A percentile compares a stretch with the other conserved stretches of the same genome.
phyloP scores from a whole-genome alignment of 768 basidiomycete species.

The Naganishia randhawae region DNA sequence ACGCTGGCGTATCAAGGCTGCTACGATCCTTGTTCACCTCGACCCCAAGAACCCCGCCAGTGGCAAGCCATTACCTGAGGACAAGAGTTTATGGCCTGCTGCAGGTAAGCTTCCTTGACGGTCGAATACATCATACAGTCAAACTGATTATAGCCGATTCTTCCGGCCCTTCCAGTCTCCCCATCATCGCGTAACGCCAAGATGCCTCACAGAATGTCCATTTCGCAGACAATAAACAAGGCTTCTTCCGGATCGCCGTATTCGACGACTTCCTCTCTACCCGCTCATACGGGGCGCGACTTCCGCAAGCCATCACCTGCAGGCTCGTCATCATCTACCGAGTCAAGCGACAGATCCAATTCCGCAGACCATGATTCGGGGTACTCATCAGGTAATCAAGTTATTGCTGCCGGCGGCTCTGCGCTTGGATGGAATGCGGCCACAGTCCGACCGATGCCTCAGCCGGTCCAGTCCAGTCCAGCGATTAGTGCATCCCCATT shows the following conservation, averaged over 20 bases:
- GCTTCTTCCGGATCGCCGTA: constrained; percentile 39
- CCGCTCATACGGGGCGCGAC: constrained; percentile 2
- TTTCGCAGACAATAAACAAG: constrained; percentile 24
- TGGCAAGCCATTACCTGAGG: constrained; percentile 79
- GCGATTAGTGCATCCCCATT: background rate
- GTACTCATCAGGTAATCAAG: constrained; percentile 18
- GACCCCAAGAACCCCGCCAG: constrained; percentile 59
- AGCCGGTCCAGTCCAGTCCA: constrained; percentile 5
- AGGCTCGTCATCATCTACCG: constrained; percentile 26
- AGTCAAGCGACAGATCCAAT: constrained; percentile 25
- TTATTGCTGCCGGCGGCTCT: background rate
- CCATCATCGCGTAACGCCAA: constrained; percentile 22
- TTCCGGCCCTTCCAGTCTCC: constrained; percentile 15
- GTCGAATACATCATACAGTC: background rate
- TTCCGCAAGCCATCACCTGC: constrained; percentile 27
- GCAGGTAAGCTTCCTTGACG: constrained; percentile 20
- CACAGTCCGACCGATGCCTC: background rate
- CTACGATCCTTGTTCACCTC: constrained; percentile 87
- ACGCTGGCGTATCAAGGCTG: constrained; percentile 59
- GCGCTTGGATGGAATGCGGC: background rate
- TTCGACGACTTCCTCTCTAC: constrained; percentile 38
- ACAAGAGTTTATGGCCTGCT: constrained; percentile 82
- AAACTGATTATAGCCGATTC: background rate
- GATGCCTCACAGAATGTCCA: constrained; percentile 15
- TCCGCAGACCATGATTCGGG: constrained; percentile 27